Conservation (phyloP, 495 filamentous ascomycete genomes). For the Podospora pseudopauciseta region DNA sequence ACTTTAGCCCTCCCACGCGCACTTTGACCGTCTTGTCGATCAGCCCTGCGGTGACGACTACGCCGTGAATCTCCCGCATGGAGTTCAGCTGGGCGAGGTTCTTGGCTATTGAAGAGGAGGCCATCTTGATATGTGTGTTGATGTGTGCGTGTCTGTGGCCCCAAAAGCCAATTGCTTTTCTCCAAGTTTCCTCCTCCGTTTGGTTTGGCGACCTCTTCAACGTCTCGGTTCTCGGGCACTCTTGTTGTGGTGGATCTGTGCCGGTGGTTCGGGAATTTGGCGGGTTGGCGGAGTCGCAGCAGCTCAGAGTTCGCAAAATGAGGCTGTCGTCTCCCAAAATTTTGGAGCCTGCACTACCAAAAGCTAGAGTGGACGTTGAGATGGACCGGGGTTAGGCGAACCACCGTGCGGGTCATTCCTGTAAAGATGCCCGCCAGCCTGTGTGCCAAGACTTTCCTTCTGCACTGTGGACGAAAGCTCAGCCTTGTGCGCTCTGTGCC, state of each 20-base stretch:
- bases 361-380: background rate
- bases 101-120: background rate
- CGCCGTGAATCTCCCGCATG: conserved; percentile 45
- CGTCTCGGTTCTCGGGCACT: background rate
- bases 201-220: background rate
- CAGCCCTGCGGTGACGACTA: conserved; percentile 65
- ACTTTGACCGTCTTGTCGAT: conserved; percentile 73
- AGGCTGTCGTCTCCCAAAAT: conserved; percentile 7
- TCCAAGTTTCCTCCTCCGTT: background rate
- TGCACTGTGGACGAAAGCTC: background rate
- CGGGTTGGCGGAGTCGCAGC: background rate
- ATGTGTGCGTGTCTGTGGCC: background rate
- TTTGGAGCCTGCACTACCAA: conserved; percentile 4
- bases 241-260: background rate
- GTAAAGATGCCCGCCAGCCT: background rate
- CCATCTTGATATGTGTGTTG: background rate
- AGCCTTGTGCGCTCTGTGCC: background rate
- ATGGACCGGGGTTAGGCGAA: background rate
- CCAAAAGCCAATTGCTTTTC: background rate
- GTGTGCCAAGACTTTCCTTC: background rate
- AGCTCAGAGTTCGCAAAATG: background rate
- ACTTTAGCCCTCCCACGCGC: conserved; percentile 55
- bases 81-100: conserved; percentile 8
- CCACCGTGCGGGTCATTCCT: background rate
- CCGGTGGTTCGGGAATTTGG: background rate